phyloP scores from a whole-genome alignment of 768 basidiomycete species.

The Plicaturopsis crispa region DNA sequence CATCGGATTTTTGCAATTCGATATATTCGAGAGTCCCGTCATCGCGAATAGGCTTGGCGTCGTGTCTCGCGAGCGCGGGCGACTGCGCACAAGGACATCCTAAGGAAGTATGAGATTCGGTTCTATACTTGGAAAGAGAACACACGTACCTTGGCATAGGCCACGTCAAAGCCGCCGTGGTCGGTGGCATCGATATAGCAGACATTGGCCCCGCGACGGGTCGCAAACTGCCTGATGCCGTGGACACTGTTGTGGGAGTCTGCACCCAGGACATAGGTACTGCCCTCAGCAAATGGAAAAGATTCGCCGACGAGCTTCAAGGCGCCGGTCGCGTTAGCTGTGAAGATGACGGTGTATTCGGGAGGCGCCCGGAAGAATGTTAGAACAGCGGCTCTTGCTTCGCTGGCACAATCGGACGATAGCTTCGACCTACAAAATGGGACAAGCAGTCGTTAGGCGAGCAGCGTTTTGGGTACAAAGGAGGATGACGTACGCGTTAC shows the following conservation, averaged over 20 bases:
- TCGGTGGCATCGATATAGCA: conserved; percentile 59
- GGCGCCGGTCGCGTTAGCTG: conserved; percentile 71
- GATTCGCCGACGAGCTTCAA: conserved; percentile 80
- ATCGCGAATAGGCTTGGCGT: conserved; percentile 62
- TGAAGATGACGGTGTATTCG: conserved; percentile 78
- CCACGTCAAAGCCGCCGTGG: conserved; percentile 55
- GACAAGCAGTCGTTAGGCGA: conserved; percentile 6
- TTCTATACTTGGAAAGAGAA: conserved; percentile 10
- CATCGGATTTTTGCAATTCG: conserved; percentile 66
- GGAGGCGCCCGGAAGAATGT: conserved; percentile 70
- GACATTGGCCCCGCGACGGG: conserved; percentile 43
- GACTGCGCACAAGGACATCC: conserved; percentile 46
- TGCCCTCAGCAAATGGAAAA: conserved; percentile 58
- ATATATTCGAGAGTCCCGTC: conserved; percentile 78
- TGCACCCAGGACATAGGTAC: conserved; percentile 57
- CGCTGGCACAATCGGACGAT: conserved; percentile 56
- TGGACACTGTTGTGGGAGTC: conserved; percentile 86
- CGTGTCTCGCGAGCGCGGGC: conserved; percentile 34
- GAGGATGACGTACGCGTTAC: conserved; percentile 49
- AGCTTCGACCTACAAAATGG: conserved; percentile 58
- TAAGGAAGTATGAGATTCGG: conserved; percentile 19
- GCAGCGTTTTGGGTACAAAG: conserved; percentile 3
- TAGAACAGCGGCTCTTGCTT: conserved; percentile 67
- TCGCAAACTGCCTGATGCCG: conserved; percentile 70
- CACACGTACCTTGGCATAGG: conserved; percentile 48